Conservation (phyloP, 2,329 filamentous ascomycete species). For the Cyphellophora europaea region DNA sequence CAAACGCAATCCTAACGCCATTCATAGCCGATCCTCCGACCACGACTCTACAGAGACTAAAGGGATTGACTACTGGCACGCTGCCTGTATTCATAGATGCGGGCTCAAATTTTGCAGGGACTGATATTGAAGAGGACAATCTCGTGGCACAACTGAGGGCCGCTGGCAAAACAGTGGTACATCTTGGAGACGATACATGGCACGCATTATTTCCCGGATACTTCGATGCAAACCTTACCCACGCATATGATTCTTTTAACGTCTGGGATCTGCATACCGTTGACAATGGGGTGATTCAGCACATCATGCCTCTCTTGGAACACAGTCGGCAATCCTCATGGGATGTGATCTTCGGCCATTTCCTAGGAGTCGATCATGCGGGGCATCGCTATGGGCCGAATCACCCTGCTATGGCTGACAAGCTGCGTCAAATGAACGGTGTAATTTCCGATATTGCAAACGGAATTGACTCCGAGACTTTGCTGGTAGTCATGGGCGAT, state of each 20-base stretch:
- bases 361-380: conserved; percentile 91
- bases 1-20: conserved; percentile 79
- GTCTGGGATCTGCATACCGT: conserved; percentile 97
- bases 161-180: conserved; percentile 69
- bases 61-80: conserved; percentile 90
- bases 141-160: conserved; percentile 54
- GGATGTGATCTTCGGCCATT: conserved; percentile 93
- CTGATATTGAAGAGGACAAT: conserved; percentile 89
- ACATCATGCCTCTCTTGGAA: conserved; percentile 75
- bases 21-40: conserved; percentile 98
- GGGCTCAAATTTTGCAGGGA: conserved; percentile 91
- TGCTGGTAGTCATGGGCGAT: conserved; percentile 96
- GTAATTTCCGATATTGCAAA: conserved; percentile 65
- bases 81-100: conserved; percentile 89
- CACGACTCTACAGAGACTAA: conserved; percentile 81
- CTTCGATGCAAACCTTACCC: conserved; percentile 78
- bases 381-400: conserved; percentile 93
- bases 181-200: conserved; percentile 98
- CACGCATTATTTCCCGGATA: conserved; percentile 86
- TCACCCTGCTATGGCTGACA: conserved; percentile 82
- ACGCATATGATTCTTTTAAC: conserved; percentile 92
- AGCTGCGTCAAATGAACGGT: conserved; percentile 81
- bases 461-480: conserved; percentile 69
- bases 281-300: conserved; percentile 86
- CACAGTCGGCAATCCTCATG: conserved; percentile 58